These are phyloP conservation scores for Gryganskiella cystojenkinii DNA, from an alignment of 192 early-diverging fungal genomes.

Conservation along the genomic window DNA sequence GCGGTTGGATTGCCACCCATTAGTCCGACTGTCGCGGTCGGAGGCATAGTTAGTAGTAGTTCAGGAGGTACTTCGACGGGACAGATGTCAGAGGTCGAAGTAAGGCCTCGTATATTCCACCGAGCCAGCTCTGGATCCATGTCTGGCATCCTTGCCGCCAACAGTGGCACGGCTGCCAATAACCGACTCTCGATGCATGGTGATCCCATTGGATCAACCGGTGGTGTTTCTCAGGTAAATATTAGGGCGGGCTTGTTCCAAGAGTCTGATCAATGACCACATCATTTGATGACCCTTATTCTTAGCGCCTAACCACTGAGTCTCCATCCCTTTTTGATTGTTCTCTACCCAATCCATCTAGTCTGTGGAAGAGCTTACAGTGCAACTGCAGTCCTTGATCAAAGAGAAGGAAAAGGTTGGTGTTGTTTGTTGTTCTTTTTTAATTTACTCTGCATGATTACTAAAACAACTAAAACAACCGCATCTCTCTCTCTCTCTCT, in stretches of 20 bases:
- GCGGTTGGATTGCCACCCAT: conserved; percentile 10
- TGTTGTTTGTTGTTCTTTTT: too few relatives aligned
- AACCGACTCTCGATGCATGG: conserved; percentile 40
- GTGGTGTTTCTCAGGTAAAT: conserved; percentile 22
- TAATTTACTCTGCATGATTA: too few relatives aligned
- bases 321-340: not conserved
- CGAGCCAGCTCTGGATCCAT: conserved; percentile 37
- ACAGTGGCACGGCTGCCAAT: not conserved
- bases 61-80: not conserved
- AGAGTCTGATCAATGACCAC: too few relatives aligned
- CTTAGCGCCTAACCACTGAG: not conserved
- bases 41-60: too few relatives aligned
- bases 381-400: conserved; percentile 52
- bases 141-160: conserved; percentile 4
- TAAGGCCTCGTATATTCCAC: conserved; percentile 31
- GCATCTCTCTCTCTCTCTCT: too few relatives aligned
- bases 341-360: not conserved
- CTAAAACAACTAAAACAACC: too few relatives aligned
- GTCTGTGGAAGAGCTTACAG: conserved; percentile 52
- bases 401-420: conserved; percentile 58
- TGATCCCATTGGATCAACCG: conserved; percentile 3
- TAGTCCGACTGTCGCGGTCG: not conserved
- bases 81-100: conserved; percentile 10
- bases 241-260: not conserved
- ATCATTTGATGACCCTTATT: not conserved